Evolutionary conservation across 768 basidiomycete genomes (phyloP).

Genomic region (Boletus rufocinnamomeus): DNA sequence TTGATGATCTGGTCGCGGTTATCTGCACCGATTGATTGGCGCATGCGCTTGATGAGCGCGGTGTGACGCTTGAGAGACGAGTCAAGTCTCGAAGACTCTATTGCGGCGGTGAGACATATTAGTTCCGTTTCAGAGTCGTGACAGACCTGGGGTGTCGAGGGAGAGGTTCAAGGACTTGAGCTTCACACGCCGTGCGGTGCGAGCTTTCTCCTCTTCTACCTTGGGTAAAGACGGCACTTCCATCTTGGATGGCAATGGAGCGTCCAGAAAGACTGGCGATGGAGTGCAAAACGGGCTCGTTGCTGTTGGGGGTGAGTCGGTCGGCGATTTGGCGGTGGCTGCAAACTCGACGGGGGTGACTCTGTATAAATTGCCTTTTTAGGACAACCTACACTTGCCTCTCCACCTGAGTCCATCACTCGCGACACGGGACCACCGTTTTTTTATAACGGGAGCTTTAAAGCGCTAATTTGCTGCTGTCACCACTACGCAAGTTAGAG

Average conservation of each 20-base stretch:
- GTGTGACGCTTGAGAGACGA: constrained; percentile 96
- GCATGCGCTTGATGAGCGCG: constrained; percentile 90
- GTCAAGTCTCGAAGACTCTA: constrained; percentile 79
- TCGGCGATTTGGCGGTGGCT: constrained; percentile 17
- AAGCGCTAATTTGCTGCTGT: neutral
- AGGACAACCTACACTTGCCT: neutral
- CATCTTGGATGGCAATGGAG: constrained; percentile 18
- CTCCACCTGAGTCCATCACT: too few relatives aligned
- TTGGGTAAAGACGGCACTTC: constrained; percentile 34
- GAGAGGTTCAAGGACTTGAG: constrained; percentile 59
- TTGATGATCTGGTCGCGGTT: constrained; percentile 87
- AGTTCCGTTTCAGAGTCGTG: neutral
- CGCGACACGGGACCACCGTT: too few relatives aligned
- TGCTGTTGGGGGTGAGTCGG: constrained; percentile 9
- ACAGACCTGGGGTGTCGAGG: constrained; percentile 51
- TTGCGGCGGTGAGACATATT: constrained; percentile 8
- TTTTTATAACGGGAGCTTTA: too few relatives aligned
- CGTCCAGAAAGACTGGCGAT: neutral
- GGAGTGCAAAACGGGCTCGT: constrained; percentile 3
- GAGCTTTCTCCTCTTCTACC: constrained; percentile 51
- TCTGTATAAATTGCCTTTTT: constrained; percentile 17
- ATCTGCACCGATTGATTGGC: constrained; percentile 80
- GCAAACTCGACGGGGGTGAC: neutral
- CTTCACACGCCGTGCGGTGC: constrained; percentile 56
- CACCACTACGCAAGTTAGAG: neutral